A percentile compares a stretch with the other conserved stretches of the same genome.
Evolutionary conservation across 257 asterid species (phyloP).

Genomic region (Echium plantagineum): DNA sequence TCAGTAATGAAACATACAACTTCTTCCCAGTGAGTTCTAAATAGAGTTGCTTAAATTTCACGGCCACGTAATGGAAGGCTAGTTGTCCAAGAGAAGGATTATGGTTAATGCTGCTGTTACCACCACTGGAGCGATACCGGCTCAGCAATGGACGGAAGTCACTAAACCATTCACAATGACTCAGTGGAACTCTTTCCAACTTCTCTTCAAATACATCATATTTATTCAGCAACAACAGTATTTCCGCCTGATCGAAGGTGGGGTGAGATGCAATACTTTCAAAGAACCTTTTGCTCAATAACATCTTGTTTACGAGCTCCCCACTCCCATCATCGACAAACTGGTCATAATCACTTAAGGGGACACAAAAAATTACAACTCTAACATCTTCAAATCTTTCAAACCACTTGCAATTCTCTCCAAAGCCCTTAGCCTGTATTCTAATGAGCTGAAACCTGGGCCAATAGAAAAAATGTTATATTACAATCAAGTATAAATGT

Average conservation of each 20-base stretch:
- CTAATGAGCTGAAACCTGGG: constrained; percentile 76
- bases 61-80: constrained; percentile 80
- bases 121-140: constrained; percentile 39
- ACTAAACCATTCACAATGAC: constrained; percentile 68
- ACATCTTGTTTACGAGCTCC: constrained; percentile 63
- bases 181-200: constrained; percentile 55
- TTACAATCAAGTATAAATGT: neutral
- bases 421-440: constrained; percentile 69
- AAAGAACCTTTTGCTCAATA: constrained; percentile 59
- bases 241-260: constrained; percentile 69
- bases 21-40: constrained; percentile 57
- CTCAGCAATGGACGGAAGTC: constrained; percentile 74
- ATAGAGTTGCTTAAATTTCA: constrained; percentile 74
- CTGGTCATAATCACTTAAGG: constrained; percentile 73
- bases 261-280: constrained; percentile 83
- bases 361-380: constrained; percentile 60
- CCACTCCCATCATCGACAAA: constrained; percentile 46
- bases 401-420: constrained; percentile 91
- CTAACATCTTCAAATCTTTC: constrained; percentile 83
- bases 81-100: constrained; percentile 72
- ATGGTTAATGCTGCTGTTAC: constrained; percentile 26
- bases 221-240: constrained; percentile 68
- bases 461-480: constrained; percentile 4
- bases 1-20: constrained; percentile 61
- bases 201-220: constrained; percentile 71